These are phyloP conservation scores for Chaetomium globosum DNA, from an alignment of 2,329 filamentous ascomycete species.

Conservation along the genomic window DNA sequence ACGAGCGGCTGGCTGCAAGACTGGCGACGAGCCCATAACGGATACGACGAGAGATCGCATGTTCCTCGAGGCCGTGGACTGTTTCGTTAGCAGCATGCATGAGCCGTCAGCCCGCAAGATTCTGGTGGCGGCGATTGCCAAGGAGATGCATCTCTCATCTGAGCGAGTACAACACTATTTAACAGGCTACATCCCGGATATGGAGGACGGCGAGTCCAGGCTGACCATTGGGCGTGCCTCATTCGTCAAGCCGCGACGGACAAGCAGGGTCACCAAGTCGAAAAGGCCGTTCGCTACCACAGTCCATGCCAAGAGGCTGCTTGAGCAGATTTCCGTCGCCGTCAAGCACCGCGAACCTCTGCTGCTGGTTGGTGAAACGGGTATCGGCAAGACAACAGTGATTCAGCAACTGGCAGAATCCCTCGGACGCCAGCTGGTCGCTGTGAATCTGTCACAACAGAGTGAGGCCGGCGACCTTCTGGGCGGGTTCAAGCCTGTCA, in stretches of 20 bases:
- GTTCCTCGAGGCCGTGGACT: slow-evolving; percentile 91
- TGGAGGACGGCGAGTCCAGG: slow-evolving; percentile 62
- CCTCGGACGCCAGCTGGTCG: slow-evolving; percentile 82
- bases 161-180: slow-evolving; percentile 80
- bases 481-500: slow-evolving; percentile 95
- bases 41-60: slow-evolving; percentile 77
- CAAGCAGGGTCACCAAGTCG: slow-evolving; percentile 53
- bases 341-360: slow-evolving; percentile 85
- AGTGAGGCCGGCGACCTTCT: slow-evolving; percentile 95
- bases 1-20: slow-evolving; percentile 61
- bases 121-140: slow-evolving; percentile 72
- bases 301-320: slow-evolving; percentile 75
- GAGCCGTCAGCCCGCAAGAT: slow-evolving; percentile 62
- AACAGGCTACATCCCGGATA: slow-evolving; percentile 68
- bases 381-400: slow-evolving; percentile 96
- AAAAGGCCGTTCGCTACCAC: slow-evolving; percentile 83
- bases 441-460: slow-evolving; percentile 96
- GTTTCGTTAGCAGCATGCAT: slow-evolving; percentile 81
- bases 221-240: slow-evolving; percentile 68
- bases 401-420: slow-evolving; percentile 88
- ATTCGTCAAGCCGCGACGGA: slow-evolving; percentile 61
- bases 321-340: slow-evolving; percentile 86
- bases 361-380: slow-evolving; percentile 95
- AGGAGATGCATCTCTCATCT: slow-evolving; percentile 83
- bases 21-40: slow-evolving; percentile 69